Evolutionary conservation across 2,329 filamentous ascomycete species (phyloP), one percentile per base, ranked within the genome.

Genomic region (Dactylellina sp.): DNA sequence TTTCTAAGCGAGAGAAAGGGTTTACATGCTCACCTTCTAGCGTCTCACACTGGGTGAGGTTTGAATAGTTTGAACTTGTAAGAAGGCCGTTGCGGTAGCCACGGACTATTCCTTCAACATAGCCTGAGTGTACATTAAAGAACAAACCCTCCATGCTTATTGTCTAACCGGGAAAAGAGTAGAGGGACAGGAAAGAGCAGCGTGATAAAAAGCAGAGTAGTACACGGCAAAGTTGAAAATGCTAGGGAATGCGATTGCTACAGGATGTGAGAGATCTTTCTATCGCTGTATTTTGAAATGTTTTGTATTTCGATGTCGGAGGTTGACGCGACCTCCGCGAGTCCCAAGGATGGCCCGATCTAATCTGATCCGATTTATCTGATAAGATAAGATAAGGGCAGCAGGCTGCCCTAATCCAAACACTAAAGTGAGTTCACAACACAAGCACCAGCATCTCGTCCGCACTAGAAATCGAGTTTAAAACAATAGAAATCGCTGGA

Each of bases 11-110:
- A 11, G 20, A 14, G 56, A n/a, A 22, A n/a, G n/a, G n/a, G n/a
- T n/a, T n/a, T 28, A 52, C 37, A 47, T 32, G 49, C 85, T 78
- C 83, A 95, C 94, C 94, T 83, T 98, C 94, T 79, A 98, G 94
- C 55, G 89, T 97, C 84, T 98, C 94, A 87, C 94, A 98, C 86
- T 98, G 94, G 76, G 91, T 96, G 83, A 98, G 84, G 85, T 98
- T 99, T 84, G 86, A 89, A 84, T 99, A 99, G 84, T 94, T 96
- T 81, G 92, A 86, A 82, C 89, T 84, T 64, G 91, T 98, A 80
- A 99, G 87, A 76, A 99, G 90, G 80, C 90, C 88, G 83, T 98
- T 99, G 81, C 94, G 90, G 84, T 98, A 99, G 76, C 95, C 95
- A 80, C 95, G 91, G 79, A 98, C 92, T 81, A 99, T 93, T 82